Percentiles rank a stretch among this genome's conserved stretches.
phyloP scores from a whole-genome alignment of 148 eudicot genomes.

The Nyssa sinensis region DNA sequence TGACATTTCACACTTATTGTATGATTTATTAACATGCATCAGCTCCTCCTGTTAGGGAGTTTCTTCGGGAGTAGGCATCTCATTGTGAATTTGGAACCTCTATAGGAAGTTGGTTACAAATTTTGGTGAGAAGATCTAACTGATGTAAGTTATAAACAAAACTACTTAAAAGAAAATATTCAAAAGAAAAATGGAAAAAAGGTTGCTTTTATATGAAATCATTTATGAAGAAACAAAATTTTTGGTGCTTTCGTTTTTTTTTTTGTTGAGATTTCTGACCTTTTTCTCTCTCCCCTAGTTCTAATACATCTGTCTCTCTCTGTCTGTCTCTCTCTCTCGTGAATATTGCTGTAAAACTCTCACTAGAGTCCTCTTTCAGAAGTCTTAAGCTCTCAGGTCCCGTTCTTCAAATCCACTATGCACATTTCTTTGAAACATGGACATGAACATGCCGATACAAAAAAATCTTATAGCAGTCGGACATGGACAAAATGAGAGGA shows the following conservation, averaged over 20 bases:
- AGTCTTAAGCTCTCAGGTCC: background rate
- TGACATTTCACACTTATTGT: background rate
- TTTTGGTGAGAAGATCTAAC: background rate
- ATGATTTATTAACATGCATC: background rate
- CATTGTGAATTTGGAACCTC: background rate
- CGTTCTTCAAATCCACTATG: background rate
- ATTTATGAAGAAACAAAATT: background rate
- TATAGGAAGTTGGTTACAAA: background rate
- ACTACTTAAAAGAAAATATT: background rate
- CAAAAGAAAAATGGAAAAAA: background rate
- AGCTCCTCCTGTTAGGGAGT: background rate
- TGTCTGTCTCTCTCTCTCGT: background rate
- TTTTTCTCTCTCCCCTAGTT: background rate
- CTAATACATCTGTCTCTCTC: background rate
- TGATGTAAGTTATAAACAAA: no score
- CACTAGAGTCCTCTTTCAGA: background rate
- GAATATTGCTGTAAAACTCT: background rate
- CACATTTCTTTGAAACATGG: background rate
- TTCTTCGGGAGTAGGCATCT: background rate
- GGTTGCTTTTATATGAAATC: background rate
- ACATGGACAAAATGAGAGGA: no score
- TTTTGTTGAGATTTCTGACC: background rate
- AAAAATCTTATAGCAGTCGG: no score
- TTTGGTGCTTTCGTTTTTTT: background rate
- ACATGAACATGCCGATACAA: background rate